These are phyloP conservation scores for Calonectria hongkongensis DNA, from an alignment of 2,329 filamentous ascomycete species.

Conservation along the genomic window DNA sequence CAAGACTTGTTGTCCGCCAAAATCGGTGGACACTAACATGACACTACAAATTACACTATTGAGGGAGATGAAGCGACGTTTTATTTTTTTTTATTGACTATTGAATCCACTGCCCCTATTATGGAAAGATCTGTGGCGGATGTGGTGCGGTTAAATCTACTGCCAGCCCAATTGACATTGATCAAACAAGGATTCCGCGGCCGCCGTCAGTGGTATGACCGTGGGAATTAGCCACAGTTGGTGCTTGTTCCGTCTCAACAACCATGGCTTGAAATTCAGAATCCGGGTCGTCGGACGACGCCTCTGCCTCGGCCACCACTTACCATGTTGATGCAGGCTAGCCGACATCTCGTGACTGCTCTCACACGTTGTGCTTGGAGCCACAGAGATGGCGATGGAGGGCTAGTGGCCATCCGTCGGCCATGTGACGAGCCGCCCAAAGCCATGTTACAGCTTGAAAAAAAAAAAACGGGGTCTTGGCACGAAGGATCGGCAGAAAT, in stretches of 20 bases:
- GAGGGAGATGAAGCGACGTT: constrained; percentile 5
- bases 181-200: constrained; percentile 1
- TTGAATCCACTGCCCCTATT: constrained; percentile 23
- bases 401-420: background rate
- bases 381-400: background rate
- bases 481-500: background rate
- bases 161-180: too few species aligned
- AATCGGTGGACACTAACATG: constrained; percentile 1
- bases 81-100: constrained; percentile 16
- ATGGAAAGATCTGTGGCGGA: background rate
- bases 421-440: background rate
- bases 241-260: constrained; percentile 10
- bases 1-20: background rate
- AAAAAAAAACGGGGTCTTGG: constrained; percentile 1
- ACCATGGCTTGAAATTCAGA: background rate
- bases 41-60: background rate
- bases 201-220: background rate
- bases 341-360: background rate
- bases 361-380: background rate
- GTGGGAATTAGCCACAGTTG: constrained; percentile 6
- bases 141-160: background rate
- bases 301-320: background rate
- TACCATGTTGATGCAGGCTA: background rate
- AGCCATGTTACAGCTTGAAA: background rate
- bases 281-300: constrained; percentile 2